Evolutionary conservation across 2,329 filamentous ascomycete species (phyloP), one percentile per base, ranked within the genome.

Genomic region (Apiospora saccharicola): DNA sequence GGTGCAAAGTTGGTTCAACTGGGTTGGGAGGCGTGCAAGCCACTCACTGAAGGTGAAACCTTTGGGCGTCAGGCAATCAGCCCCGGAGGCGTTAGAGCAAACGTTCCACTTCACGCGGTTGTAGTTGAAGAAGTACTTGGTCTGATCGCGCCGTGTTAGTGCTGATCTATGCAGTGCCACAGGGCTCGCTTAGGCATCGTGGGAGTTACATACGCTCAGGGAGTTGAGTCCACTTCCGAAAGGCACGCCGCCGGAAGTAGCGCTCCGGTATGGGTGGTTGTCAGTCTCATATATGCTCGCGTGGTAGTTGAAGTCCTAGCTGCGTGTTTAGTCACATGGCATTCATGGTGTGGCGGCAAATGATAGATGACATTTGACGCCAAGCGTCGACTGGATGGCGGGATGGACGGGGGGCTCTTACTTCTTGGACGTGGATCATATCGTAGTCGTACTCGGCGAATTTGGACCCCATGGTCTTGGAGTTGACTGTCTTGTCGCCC

Each of bases 41-140:
- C 44, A 70, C 68, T 47, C 49, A 70, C 68, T 92, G 68, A 90
- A 90, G 0, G 90, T 92, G 79, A 92, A 92, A 19, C 91, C 91
- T 80, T 93, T 93, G 30, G 90, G 91, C 0, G 91, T 92, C 74
- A 92, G 81, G 78, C 91, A 93, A 79, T 93, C 91, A 0, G 79
- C 76, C 0, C 85, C 85, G 0, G 87, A 89, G 47, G 85, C 85
- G 77, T 89, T 80, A 72, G 87, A 89, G 81, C 91, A 92, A 3
- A 78, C 82, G 34, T 84, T 80, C 90, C 91, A 93, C 77, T 90
- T 89, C 68, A 86, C 81, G 19, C 90, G 87, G 61, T 83, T 81
- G 75, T 90, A 89, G 73, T 87, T 85, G 8, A 87, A 80, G 85
- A 86, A 93, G 74, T 86, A 78, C 75, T 85, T 89, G 76, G 89